Evolutionary conservation across 371 early-diverging fungal genomes (phyloP).

Genomic region (Mortierella sp.): DNA sequence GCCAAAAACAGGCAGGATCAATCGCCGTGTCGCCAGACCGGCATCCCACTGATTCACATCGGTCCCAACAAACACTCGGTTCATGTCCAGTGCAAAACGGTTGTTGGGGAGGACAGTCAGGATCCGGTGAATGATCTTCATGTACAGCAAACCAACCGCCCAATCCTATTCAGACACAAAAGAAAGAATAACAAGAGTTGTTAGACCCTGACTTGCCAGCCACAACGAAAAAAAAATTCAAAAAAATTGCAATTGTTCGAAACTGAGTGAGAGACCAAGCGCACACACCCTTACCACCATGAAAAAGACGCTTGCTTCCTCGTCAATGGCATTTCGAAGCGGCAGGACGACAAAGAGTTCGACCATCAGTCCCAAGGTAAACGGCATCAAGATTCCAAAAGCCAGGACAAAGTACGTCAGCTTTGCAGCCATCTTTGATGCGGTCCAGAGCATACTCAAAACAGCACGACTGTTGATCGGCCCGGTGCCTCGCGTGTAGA

Average conservation of each 20-base stretch:
- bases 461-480: slow-evolving; percentile 23
- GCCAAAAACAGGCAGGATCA: slow-evolving; percentile 29
- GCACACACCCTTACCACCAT: slow-evolving; percentile 25
- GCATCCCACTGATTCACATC: slow-evolving; percentile 39
- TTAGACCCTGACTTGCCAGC: neutral
- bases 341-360: slow-evolving; percentile 47
- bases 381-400: slow-evolving; percentile 38
- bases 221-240: neutral
- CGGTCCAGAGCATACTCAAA: slow-evolving; percentile 5
- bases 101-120: slow-evolving; percentile 30
- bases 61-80: slow-evolving; percentile 30
- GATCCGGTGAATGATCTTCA: slow-evolving; percentile 38
- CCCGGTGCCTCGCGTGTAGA: slow-evolving; percentile 14
- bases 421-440: slow-evolving; percentile 1
- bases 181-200: neutral
- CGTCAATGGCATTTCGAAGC: slow-evolving; percentile 20
- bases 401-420: slow-evolving; percentile 28
- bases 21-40: slow-evolving; percentile 23
- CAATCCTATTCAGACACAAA: slow-evolving; percentile 16
- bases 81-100: slow-evolving; percentile 23
- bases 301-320: slow-evolving; percentile 25
- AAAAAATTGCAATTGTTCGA: neutral
- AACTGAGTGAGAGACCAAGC: neutral
- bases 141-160: slow-evolving; percentile 38
- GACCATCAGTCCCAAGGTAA: slow-evolving; percentile 31